These are phyloP conservation scores for Trichoderma virens DNA, from an alignment of 495 filamentous ascomycete genomes.

Conservation along the genomic window DNA sequence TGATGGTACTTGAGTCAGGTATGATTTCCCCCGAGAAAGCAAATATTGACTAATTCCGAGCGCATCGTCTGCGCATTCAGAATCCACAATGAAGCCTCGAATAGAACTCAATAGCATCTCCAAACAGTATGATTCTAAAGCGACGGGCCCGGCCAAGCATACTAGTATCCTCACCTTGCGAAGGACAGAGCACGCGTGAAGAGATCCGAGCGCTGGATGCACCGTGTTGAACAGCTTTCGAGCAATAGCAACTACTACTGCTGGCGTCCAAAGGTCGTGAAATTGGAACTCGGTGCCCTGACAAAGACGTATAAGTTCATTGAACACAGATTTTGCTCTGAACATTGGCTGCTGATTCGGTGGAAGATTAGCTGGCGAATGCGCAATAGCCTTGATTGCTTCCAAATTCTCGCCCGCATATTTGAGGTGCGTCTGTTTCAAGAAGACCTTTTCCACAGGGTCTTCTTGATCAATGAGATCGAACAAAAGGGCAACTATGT, in stretches of 20 bases:
- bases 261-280: constrained; percentile 64
- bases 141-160: constrained; percentile 63
- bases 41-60: constrained; percentile 84
- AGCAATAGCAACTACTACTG: constrained; percentile 64
- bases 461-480: constrained; percentile 65
- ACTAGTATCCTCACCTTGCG: constrained; percentile 78
- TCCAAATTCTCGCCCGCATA: constrained; percentile 55
- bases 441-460: constrained; percentile 60
- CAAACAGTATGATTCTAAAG: constrained; percentile 71
- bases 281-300: constrained; percentile 56
- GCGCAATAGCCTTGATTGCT: constrained; percentile 56
- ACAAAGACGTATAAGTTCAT: constrained; percentile 70
- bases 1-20: constrained; percentile 55
- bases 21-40: constrained; percentile 55
- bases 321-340: constrained; percentile 62
- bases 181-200: constrained; percentile 78
- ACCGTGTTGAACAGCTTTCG: constrained; percentile 73
- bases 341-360: constrained; percentile 82
- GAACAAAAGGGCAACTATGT: constrained; percentile 69
- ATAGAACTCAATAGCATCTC: constrained; percentile 85
- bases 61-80: constrained; percentile 85
- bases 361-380: constrained; percentile 53
- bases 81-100: constrained; percentile 67
- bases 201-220: constrained; percentile 77
- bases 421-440: constrained; percentile 50